phyloP scores from a whole-genome alignment of 2,329 filamentous ascomycete genomes.

The Onygenales sp. region DNA sequence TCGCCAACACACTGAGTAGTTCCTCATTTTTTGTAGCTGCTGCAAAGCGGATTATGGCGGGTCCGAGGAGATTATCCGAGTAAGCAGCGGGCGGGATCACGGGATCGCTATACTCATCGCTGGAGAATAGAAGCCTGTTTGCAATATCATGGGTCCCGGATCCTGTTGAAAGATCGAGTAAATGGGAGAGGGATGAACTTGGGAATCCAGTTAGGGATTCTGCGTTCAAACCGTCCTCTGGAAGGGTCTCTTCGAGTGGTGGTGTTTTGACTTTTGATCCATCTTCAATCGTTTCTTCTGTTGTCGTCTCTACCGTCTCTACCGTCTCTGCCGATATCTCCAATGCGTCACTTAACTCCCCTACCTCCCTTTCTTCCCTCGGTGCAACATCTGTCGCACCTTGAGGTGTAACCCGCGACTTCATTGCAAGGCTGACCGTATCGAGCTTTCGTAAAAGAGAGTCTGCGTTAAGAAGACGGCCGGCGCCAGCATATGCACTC shows the following conservation, averaged over 20 bases:
- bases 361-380: too few relatives aligned
- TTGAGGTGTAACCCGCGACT: too few relatives aligned
- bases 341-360: too few relatives aligned
- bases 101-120: conserved; percentile 45
- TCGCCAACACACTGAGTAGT: conserved; percentile 21
- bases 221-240: background rate
- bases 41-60: conserved; percentile 47
- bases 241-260: conserved; percentile 1
- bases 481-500: conserved; percentile 8
- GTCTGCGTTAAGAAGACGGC: conserved; percentile 8
- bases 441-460: conserved; percentile 8
- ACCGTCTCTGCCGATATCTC: too few relatives aligned
- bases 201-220: conserved; percentile 25
- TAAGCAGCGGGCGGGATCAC: conserved; percentile 39
- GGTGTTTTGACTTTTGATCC: background rate
- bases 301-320: too few relatives aligned
- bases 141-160: conserved; percentile 41
- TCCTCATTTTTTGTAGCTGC: conserved; percentile 36
- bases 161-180: conserved; percentile 43
- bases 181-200: conserved; percentile 36
- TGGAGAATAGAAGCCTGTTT: conserved; percentile 45
- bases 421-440: background rate
- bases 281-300: too few relatives aligned
- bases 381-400: too few relatives aligned
- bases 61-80: conserved; percentile 37